Base-by-base conservation (phyloP, 805 yeast species). In the Zygosaccharomyces rouxii region DNA sequence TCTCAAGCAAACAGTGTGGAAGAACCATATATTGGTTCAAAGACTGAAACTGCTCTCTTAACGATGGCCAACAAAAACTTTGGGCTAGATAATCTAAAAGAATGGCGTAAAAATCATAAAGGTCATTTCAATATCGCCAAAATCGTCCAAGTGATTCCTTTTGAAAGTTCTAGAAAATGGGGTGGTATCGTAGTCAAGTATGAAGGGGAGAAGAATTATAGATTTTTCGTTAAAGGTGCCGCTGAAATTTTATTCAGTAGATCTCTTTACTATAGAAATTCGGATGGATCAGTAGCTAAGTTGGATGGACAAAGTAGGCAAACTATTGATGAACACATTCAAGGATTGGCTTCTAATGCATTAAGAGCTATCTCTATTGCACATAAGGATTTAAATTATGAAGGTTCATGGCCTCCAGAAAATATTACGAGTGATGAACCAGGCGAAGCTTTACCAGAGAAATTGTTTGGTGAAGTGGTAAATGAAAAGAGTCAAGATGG, bases 151-250 rank as follows among this genome's bases (percentile, higher is more conserved):
- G 71, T 80, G 4, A 80, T 90, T 48, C 97, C 99, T 0, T 94
- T 94, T 64, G 98, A 94, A 70, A 86, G 96, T 50, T 75, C 87
- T 3, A 77, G 95, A 60, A 94, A 94, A 71, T 94, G 96, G 92
- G 88, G 95, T 60, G 96, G 94, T 38, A 69, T 89, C 18, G 83
- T 89, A 5, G 75, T 84, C 44, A 74, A 75, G 46, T 66, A 70
- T 11, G 74, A 74, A 7, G 73, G 71, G 14, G 41, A 57, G 3
- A 35, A 54, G 4, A 62, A 58, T 11, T 84, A 68, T 64, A 76
- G 94, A 48, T 71, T 89, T 46, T 83, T 78, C 54, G 71, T 87
- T 49, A 94, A 94, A 71, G 99, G 99, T 54, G 99, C 99, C 1
- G 90, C 97, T 1, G 99, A 94, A 69, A 78, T 94, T 51, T 77